phyloP scores from a whole-genome alignment of 139 green algal species.

The Trebouxia sp. region DNA sequence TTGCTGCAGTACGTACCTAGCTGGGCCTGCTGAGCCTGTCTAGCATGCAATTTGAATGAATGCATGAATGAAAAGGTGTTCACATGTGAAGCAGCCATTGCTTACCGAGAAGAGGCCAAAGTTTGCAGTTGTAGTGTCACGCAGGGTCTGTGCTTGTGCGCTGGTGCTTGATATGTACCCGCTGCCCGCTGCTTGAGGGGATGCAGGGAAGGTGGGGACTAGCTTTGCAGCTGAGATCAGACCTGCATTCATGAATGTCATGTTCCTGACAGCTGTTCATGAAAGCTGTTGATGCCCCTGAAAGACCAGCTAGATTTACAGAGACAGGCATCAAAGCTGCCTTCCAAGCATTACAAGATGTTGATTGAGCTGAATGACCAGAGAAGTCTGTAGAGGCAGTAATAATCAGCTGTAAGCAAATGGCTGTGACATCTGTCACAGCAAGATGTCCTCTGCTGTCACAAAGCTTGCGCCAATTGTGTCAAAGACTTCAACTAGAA shows the following conservation, averaged over 20 bases:
- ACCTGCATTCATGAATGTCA: not conserved
- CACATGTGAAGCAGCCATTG: not conserved
- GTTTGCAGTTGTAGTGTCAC: not conserved
- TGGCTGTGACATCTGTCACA: too few species aligned
- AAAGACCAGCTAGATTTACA: not conserved
- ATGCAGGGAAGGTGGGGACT: not conserved
- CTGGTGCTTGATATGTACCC: not conserved
- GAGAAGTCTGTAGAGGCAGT: too few species aligned
- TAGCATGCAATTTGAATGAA: not conserved
- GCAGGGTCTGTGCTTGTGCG: not conserved
- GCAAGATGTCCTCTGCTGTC: too few species aligned
- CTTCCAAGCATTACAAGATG: too few species aligned
- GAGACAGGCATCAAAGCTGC: not conserved
- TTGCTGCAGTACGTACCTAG: too few species aligned
- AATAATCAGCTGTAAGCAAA: too few species aligned
- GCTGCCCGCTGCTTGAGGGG: not conserved
- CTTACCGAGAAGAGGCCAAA: not conserved
- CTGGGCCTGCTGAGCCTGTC: too few species aligned
- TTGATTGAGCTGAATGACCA: too few species aligned
- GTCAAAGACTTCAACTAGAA: too few species aligned
- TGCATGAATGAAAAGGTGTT: not conserved
- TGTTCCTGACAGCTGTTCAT: not conserved
- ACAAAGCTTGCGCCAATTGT: too few species aligned
- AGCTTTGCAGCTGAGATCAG: not conserved
- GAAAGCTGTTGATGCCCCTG: not conserved